phyloP scores from a whole-genome alignment of 1,284 basidiomycete species.

The Sporisorium scitamineum region DNA sequence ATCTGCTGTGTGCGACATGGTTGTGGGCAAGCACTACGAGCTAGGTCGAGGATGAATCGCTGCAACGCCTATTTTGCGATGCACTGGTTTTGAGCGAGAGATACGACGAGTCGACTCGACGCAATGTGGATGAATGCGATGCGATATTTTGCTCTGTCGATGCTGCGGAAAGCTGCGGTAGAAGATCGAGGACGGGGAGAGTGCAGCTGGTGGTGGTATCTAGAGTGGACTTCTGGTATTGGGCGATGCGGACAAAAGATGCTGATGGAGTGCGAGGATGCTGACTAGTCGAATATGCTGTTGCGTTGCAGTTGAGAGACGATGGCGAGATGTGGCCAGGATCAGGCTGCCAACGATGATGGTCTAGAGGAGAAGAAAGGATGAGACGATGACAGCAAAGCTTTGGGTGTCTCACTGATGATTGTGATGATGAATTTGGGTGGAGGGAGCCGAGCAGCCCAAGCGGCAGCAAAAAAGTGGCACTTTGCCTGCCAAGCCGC shows the following conservation, averaged over 20 bases:
- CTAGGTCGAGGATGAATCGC: neutral
- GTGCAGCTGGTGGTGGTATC: conserved; percentile 1
- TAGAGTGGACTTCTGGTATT: conserved; percentile 1
- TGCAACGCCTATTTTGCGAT: neutral
- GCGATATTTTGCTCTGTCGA: neutral
- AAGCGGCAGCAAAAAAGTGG: neutral
- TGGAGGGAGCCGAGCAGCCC: neutral
- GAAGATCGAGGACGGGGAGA: neutral
- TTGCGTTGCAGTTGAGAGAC: neutral
- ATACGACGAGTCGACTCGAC: neutral
- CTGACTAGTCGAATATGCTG: neutral
- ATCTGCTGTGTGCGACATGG: conserved; percentile 43
- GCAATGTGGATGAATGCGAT: neutral
- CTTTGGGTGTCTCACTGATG: neutral
- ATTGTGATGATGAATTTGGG: conserved; percentile 2
- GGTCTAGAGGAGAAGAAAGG: neutral
- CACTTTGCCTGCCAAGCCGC: conserved; percentile 9
- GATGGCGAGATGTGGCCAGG: neutral
- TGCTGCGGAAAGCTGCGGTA: neutral
- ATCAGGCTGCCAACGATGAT: neutral
- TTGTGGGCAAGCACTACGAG: conserved; percentile 1
- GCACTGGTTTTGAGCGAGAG: neutral
- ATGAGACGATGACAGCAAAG: neutral
- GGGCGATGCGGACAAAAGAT: conserved; percentile 2
- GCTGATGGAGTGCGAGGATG: neutral